A percentile compares a stretch with the other conserved stretches of the same genome.
Evolutionary conservation across 257 asterid genomes (phyloP).

Genomic region (Hygrophila difformis): DNA sequence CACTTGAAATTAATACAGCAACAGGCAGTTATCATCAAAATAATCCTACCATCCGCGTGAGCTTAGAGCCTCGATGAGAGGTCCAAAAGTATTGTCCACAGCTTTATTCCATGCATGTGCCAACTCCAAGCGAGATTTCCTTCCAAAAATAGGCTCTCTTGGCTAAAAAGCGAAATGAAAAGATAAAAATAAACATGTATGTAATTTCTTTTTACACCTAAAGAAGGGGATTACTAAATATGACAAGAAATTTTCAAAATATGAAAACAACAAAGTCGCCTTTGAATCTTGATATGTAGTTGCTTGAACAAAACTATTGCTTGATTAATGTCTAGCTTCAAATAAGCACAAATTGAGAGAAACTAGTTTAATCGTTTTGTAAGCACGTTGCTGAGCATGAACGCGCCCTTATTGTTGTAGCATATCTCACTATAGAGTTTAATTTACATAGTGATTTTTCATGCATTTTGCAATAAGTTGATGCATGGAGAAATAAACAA

Average conservation of each 20-base stretch:
- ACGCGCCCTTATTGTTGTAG: background rate
- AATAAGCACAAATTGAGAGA: background rate
- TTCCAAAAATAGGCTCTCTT: slow-evolving; percentile 36
- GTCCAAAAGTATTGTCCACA: slow-evolving; percentile 40
- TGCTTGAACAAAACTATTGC: background rate
- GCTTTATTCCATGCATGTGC: slow-evolving; percentile 47
- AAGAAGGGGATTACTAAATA: too few species aligned
- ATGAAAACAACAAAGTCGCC: background rate
- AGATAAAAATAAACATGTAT: too few species aligned
- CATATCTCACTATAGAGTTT: background rate
- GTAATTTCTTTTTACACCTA: too few species aligned
- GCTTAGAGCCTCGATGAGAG: slow-evolving; percentile 37
- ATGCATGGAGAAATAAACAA: too few species aligned
- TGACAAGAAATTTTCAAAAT: background rate
- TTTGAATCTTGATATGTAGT: background rate
- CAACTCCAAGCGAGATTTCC: slow-evolving; percentile 30
- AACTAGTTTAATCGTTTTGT: slow-evolving; percentile 1
- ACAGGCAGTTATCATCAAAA: background rate
- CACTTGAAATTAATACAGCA: too few species aligned
- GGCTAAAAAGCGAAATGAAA: slow-evolving; percentile 20
- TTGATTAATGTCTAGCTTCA: background rate
- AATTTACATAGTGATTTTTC: too few species aligned
- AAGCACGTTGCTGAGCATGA: background rate
- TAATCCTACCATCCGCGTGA: slow-evolving; percentile 47
- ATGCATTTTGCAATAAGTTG: too few species aligned